A percentile compares a stretch with the other conserved stretches of the same genome.
These are phyloP conservation scores for Aspergillus carlsbadensis DNA, from an alignment of 495 filamentous ascomycete genomes.

Conservation along the genomic window DNA sequence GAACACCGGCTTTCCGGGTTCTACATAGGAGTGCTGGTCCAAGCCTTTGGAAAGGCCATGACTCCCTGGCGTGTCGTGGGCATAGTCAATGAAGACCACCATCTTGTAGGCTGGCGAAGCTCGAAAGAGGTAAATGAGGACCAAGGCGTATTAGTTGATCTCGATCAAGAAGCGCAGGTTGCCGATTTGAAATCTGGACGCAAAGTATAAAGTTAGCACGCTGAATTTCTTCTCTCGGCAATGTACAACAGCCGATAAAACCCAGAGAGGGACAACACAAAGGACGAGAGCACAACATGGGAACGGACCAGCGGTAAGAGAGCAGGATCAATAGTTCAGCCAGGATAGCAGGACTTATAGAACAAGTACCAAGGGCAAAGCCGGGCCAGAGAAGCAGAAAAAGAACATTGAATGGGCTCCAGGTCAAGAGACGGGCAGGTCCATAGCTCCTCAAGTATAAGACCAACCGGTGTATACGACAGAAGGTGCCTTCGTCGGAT, in stretches of 20 bases:
- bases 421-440: not conserved
- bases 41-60: constrained; percentile 20
- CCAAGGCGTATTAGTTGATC: no score
- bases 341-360: not conserved
- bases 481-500: constrained; percentile 23
- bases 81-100: constrained; percentile 49
- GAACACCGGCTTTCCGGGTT: constrained; percentile 24
- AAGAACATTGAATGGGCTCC: constrained; percentile 2
- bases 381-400: not conserved
- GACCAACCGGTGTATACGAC: not conserved
- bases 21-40: constrained; percentile 19
- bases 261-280: not conserved
- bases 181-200: no score
- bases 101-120: constrained; percentile 25
- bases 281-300: not conserved
- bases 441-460: constrained; percentile 13
- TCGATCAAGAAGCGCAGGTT: no score
- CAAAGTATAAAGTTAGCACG: no score
- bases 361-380: not conserved
- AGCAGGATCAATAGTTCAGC: no score
- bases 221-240: no score
- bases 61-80: constrained; percentile 32
- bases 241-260: no score
- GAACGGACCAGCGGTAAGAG: no score
- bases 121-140: no score